Percentiles rank a stretch among this genome's conserved stretches.
Evolutionary conservation across 108 stramenopile species (phyloP).

Genomic region (Fistulifera solaris): DNA sequence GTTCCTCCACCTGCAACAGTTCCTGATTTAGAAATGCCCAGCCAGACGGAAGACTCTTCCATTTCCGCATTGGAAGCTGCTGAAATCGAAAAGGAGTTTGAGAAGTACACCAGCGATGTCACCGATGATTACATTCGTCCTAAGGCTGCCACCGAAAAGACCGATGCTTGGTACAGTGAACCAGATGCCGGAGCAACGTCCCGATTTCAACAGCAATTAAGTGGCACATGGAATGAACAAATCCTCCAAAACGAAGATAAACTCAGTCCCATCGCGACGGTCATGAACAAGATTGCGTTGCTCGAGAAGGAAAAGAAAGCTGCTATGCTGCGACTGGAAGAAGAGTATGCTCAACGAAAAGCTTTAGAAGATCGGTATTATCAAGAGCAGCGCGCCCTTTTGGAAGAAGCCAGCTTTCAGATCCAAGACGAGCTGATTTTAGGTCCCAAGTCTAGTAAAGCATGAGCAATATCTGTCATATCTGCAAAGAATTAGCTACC

Average conservation of each 20-base stretch:
- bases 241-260: conserved; percentile 64
- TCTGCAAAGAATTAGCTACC: too few species aligned
- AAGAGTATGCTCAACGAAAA: conserved; percentile 64
- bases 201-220: conserved; percentile 69
- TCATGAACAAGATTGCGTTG: conserved; percentile 69
- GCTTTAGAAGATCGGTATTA: conserved; percentile 71
- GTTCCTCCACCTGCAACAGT: conserved; percentile 8
- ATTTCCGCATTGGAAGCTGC: conserved; percentile 11
- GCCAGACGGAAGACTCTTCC: neutral
- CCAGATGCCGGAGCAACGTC: conserved; percentile 20
- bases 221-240: conserved; percentile 68
- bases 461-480: too few species aligned
- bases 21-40: conserved; percentile 19
- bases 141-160: neutral
- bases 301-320: conserved; percentile 79
- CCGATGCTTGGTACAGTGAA: neutral
- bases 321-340: conserved; percentile 55
- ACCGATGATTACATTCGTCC: neutral
- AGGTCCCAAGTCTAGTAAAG: too few species aligned
- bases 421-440: conserved; percentile 27
- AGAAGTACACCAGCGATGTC: conserved; percentile 2
- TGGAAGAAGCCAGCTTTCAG: conserved; percentile 63
- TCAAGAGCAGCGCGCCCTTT: conserved; percentile 51
- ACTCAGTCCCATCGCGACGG: conserved; percentile 49
- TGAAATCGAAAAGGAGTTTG: conserved; percentile 12